Base-by-base conservation (phyloP, 441 rosid genomes). In the Jatropha multifida region DNA sequence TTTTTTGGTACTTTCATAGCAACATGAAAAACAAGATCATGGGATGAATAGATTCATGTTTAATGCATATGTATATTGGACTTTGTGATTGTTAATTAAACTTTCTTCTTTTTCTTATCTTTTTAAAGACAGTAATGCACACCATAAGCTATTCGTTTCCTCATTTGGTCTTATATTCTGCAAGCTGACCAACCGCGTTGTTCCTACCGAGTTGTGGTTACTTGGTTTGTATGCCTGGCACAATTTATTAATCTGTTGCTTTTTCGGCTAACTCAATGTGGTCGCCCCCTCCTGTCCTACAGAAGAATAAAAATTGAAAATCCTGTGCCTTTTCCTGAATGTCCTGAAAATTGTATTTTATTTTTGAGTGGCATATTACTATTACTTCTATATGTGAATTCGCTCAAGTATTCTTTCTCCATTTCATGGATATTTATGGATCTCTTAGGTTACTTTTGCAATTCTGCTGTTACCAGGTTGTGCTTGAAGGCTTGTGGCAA, bases 401-500 rank as follows among this genome's bases (percentile, higher is more conserved):
- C 48, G 42, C 15, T 1, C 15, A 23, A 42, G 68, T 65, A 52
- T 63, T 61, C 59, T 32, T 76, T 76, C 55, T 38, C 51, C 20
- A 11, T 52, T 55, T 69, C 17, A 46, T 68, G 23, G 14, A 55
- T 62, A 0, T 23, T 18, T 12, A 32, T 56, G 59, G 18, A 42
- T 63, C 66, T 77, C 42, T 10, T 54, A 37, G 41, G 38, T n/a
- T 74, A 63, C 32, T 56, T 55, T 5, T 40, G 27, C 70, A 51
- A 58, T 65, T 74, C 27, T 62, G 62, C 52, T 82, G 74, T 76
- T 44, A 63, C 59, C 86, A 96, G 99, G 97, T 92, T 78, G 96
- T 96, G 62, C 97, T 96, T 67, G 96, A 92, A 84, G 99, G 99
- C 83, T 27, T 72, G 52, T 94, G 98, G 98, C 83, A 87, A 85